A percentile compares a stretch with the other conserved stretches of the same genome.
phyloP scores from a whole-genome alignment of 148 eudicot species.

The Persicaria maculosa region DNA sequence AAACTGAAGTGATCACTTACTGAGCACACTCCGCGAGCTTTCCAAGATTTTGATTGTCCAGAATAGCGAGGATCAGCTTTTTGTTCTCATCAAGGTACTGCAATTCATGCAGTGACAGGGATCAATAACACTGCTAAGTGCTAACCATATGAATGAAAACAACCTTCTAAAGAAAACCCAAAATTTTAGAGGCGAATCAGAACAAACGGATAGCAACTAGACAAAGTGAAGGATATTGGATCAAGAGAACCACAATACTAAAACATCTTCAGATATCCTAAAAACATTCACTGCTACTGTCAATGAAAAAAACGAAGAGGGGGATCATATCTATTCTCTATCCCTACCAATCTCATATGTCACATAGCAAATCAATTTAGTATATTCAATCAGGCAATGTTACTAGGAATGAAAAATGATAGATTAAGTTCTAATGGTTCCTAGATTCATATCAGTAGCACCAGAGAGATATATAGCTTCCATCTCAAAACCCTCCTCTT shows the following conservation, averaged over 20 bases:
- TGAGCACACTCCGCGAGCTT: slow-evolving; percentile 95
- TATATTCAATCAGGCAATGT: neutral
- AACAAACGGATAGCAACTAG: neutral
- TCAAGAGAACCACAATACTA: neutral
- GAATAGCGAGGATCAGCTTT: slow-evolving; percentile 80
- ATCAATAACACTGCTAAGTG: neutral
- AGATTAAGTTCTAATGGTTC: neutral
- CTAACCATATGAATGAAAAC: neutral
- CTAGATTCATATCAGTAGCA: neutral
- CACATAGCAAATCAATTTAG: neutral
- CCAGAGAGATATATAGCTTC: neutral
- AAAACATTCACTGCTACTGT: neutral
- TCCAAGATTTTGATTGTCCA: slow-evolving; percentile 97
- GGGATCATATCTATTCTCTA: neutral
- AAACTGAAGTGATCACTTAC: slow-evolving; percentile 40
- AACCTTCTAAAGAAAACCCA: neutral
- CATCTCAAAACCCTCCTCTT: neutral
- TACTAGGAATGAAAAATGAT: neutral
- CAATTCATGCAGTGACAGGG: slow-evolving; percentile 18
- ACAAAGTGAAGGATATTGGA: neutral
- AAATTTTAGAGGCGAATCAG: neutral
- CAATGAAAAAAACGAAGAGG: neutral
- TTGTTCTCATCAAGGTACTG: slow-evolving; percentile 98
- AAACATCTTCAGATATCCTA: neutral
- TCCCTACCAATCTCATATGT: neutral